Conservation (phyloP, 1,139 yeast genomes). For the Pneumocystis wakefieldiae region DNA sequence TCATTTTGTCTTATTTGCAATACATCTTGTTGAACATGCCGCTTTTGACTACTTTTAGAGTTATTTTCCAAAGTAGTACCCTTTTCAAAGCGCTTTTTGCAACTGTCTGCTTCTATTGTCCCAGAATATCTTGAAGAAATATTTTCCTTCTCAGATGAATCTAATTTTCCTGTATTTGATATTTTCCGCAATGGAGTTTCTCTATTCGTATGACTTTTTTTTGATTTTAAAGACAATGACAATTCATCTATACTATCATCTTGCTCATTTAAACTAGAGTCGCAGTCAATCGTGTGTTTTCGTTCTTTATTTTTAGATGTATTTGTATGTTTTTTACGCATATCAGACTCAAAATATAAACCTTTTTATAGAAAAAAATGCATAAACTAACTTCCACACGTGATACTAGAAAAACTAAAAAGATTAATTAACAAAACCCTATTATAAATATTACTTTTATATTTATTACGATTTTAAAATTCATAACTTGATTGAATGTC, state of each 20-base stretch:
- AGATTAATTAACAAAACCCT: background rate
- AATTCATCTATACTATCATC: background rate
- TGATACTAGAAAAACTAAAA: background rate
- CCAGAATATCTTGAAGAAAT: background rate
- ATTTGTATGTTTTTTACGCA: background rate
- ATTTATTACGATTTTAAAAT: background rate
- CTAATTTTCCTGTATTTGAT: background rate
- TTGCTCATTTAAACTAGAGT: background rate
- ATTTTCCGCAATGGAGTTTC: background rate
- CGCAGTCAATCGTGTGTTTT: background rate
- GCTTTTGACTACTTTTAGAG: background rate
- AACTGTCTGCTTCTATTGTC: background rate
- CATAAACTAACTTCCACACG: background rate
- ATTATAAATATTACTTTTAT: background rate
- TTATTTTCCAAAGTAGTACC: background rate
- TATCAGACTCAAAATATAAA: background rate
- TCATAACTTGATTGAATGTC: too few relatives aligned
- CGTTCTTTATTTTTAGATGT: background rate
- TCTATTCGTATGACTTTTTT: background rate
- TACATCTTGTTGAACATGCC: background rate
- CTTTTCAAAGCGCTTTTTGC: background rate
- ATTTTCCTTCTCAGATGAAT: background rate
- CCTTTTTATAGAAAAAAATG: background rate
- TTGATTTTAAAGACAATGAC: background rate
- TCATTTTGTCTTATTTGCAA: slow-evolving; percentile 4